Evolutionary conservation across 768 basidiomycete genomes (phyloP), one percentile per base, ranked within the genome.

Genomic region (Leccinum imitatum): DNA sequence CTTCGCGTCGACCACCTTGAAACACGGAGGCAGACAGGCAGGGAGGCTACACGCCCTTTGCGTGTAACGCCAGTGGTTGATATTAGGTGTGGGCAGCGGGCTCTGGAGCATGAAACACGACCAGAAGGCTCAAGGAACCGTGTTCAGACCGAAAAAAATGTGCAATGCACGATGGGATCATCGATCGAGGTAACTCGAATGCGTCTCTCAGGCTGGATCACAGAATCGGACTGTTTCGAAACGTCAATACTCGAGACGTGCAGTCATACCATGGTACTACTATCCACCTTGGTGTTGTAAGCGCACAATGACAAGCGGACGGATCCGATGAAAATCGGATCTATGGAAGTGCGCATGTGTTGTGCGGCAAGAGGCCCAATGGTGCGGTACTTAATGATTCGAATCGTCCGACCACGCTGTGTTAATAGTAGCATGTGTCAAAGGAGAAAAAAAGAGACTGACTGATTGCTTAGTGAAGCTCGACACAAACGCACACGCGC

Each of bases 241-340:
- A 35, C 10, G 2, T n/a, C 11, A 14, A 3, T 9, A 31, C 30
- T 17, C 1, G 55, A 33, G 21, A 6, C 14, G 23, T 9, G 15
- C 35, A 14, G n/a, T 21, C 27, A 56, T 27, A 13, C 11, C 31
- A 19, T 9, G 46, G 25, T 37, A 14, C 30, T 3, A 3, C 17
- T 21, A 50, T 17, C 11, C 17, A 15, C 57, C 21, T 30, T 2
- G 44, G 25, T 19, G 7, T 23, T 23, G 25, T 47, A 19, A 21
- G 13, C 9, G 44, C 10, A 31, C 19, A 7, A 58, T 3, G 37
- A 5, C 39, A 19, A 6, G 33, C 15, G 48, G 23, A 41, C 46
- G 59, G n/a, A 41, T 55, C 47, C n/a, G n/a, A 53, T 35, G 30
- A 25, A n/a, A 51, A 8, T 33, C 35, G 50, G 58, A 47, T 27